phyloP scores from a whole-genome alignment of 163 green algal species.

The Smithsoniella earleae region DNA sequence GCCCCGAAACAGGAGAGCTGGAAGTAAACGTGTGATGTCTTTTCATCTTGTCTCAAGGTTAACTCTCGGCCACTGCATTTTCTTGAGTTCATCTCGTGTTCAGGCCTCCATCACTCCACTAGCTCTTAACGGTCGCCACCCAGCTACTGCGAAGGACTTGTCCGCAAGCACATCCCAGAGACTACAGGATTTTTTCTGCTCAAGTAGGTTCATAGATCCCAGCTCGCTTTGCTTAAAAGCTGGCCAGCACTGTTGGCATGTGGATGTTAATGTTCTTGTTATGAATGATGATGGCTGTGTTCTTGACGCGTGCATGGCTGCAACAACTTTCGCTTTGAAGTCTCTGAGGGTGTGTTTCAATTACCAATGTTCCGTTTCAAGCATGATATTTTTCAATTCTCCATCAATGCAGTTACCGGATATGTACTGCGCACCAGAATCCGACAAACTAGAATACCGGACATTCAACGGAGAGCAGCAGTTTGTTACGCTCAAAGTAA shows the following conservation, averaged over 20 bases:
- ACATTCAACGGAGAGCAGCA: neutral
- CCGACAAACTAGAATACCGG: neutral
- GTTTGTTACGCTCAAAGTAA: neutral
- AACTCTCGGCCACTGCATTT: too few relatives aligned
- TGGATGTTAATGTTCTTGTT: neutral
- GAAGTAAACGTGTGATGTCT: neutral
- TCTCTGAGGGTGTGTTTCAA: neutral
- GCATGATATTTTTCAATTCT: too few relatives aligned
- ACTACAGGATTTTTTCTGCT: too few relatives aligned
- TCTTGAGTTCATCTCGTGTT: too few relatives aligned
- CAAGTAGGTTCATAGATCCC: neutral
- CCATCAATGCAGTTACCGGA: slow-evolving; percentile 3
- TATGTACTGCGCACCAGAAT: neutral
- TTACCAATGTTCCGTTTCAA: too few relatives aligned
- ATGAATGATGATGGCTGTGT: neutral
- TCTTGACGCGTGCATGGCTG: slow-evolving; percentile 16
- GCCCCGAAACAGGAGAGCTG: neutral
- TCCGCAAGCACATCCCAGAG: neutral
- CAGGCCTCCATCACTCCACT: neutral
- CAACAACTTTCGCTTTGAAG: neutral
- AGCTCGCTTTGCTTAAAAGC: neutral
- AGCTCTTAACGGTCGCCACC: neutral
- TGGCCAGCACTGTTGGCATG: neutral
- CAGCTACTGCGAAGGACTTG: neutral
- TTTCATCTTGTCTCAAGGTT: too few relatives aligned